Evolutionary conservation across 106 monocot genomes (phyloP).

Genomic region (Dactylorhiza incarnata): DNA sequence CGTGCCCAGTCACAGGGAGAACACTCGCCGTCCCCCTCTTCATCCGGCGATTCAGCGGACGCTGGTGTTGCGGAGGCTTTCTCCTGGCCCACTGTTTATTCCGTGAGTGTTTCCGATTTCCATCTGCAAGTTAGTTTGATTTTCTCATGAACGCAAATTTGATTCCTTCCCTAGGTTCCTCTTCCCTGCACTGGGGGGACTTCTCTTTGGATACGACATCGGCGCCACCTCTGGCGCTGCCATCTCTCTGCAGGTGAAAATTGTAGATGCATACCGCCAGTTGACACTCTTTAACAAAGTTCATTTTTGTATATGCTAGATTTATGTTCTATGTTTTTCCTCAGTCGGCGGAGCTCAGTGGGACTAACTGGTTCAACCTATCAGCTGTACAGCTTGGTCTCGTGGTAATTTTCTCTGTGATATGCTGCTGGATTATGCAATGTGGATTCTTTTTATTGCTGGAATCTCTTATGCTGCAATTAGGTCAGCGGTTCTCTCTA

Average conservation of each 20-base stretch:
- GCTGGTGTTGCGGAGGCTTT: slow-evolving; percentile 22
- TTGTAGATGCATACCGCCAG: not conserved
- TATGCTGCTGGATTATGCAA: not conserved
- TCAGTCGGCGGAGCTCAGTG: slow-evolving; percentile 88
- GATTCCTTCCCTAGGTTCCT: slow-evolving; percentile 46
- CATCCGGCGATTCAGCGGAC: slow-evolving; percentile 5
- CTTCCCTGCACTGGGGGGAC: slow-evolving; percentile 86
- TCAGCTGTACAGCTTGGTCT: slow-evolving; percentile 87
- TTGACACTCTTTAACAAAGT: too few relatives aligned
- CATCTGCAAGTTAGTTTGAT: not conserved
- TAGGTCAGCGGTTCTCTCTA: slow-evolving; percentile 94
- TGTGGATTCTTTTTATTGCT: not conserved
- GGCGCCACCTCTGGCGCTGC: slow-evolving; percentile 89
- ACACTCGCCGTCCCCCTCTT: not conserved
- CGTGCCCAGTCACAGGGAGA: slow-evolving; percentile 6
- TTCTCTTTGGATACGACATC: slow-evolving; percentile 94
- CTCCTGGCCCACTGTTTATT: slow-evolving; percentile 58
- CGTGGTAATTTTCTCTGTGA: slow-evolving; percentile 50
- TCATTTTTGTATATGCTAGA: not conserved
- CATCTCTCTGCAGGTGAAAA: slow-evolving; percentile 61
- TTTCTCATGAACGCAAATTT: not conserved
- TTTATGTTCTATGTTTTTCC: slow-evolving; percentile 4
- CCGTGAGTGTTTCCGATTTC: slow-evolving; percentile 36
- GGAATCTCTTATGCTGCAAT: not conserved
- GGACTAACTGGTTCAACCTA: slow-evolving; percentile 84